Conservation (phyloP, 2,329 filamentous ascomycete species). For the Chaetomiaceae sp. region DNA sequence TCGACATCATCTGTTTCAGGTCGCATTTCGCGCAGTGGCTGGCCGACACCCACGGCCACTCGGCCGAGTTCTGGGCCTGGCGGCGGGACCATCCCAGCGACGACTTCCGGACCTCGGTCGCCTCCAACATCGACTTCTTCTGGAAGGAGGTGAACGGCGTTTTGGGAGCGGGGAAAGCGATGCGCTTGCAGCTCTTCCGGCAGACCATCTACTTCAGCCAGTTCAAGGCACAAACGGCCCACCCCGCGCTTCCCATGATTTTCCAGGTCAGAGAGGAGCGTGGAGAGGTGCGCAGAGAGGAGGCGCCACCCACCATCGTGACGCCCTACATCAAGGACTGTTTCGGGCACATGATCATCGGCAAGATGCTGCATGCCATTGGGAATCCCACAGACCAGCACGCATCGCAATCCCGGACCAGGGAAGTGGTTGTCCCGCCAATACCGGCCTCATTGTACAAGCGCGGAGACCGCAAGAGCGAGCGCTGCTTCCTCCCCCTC, state of each 20-base stretch:
- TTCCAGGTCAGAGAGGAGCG: not conserved
- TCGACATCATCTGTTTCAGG: conserved; percentile 55
- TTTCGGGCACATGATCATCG: conserved; percentile 62
- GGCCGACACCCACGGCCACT: conserved; percentile 37
- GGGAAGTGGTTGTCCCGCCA: not conserved
- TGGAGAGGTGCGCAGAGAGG: too few species aligned
- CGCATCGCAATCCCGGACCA: not conserved
- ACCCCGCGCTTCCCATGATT: not conserved
- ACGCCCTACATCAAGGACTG: conserved; percentile 63
- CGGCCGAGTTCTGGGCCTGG: conserved; percentile 51
- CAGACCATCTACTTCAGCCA: conserved; percentile 41
- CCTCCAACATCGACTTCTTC: conserved; percentile 59
- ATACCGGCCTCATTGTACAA: not conserved
- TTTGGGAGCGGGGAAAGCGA: conserved; percentile 30
- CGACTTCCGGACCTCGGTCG: conserved; percentile 62
- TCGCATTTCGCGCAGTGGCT: conserved; percentile 57
- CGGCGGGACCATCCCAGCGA: conserved; percentile 38
- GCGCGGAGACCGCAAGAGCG: conserved; percentile 22
- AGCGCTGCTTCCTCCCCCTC: conserved; percentile 16
- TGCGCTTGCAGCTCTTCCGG: conserved; percentile 42
- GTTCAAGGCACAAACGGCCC: conserved; percentile 27
- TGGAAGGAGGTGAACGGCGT: conserved; percentile 59
- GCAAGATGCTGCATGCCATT: conserved; percentile 40
- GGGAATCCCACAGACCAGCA: not conserved
- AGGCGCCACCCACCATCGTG: conserved; percentile 52